Conservation (phyloP, 306 rosid species). For the Astragalus membranaceus region DNA sequence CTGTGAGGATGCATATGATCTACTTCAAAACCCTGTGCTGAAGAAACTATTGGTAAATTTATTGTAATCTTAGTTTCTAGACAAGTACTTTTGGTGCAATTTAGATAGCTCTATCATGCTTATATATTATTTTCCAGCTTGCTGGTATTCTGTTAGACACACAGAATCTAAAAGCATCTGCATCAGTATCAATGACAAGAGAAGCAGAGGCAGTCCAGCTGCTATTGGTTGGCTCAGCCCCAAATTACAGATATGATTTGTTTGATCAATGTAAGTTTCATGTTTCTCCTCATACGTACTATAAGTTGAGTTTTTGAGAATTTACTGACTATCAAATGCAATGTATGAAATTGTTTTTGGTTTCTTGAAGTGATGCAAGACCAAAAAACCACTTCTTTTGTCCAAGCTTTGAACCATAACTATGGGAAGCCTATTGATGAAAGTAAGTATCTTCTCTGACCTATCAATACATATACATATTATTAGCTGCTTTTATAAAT, state of each 20-base stretch:
- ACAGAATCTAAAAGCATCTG: conserved; percentile 48
- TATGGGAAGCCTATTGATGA: conserved; percentile 50
- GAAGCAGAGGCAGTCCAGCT: conserved; percentile 88
- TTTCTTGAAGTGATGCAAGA: conserved; percentile 57
- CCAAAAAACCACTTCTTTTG: conserved; percentile 45
- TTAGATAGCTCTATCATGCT: conserved; percentile 7
- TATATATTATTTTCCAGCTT: conserved; percentile 45
- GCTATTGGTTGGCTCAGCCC: conserved; percentile 59
- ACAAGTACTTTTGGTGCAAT: neutral
- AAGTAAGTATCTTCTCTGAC: conserved; percentile 41
- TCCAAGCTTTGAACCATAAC: conserved; percentile 51
- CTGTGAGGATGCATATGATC: conserved; percentile 89
- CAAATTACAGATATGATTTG: conserved; percentile 56
- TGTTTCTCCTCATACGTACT: neutral
- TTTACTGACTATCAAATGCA: neutral
- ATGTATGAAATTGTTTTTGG: conserved; percentile 5
- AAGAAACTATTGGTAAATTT: conserved; percentile 76
- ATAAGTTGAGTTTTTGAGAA: conserved; percentile 11
- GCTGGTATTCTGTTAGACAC: conserved; percentile 87
- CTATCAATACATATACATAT: neutral
- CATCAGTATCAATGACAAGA: conserved; percentile 62
- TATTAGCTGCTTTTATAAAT: neutral
- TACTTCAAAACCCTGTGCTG: conserved; percentile 61
- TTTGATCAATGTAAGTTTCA: conserved; percentile 56
- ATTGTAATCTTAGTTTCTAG: neutral